phyloP scores from a whole-genome alignment of 371 early-diverging fungal genomes.

The Saksenaea oblongispora region DNA sequence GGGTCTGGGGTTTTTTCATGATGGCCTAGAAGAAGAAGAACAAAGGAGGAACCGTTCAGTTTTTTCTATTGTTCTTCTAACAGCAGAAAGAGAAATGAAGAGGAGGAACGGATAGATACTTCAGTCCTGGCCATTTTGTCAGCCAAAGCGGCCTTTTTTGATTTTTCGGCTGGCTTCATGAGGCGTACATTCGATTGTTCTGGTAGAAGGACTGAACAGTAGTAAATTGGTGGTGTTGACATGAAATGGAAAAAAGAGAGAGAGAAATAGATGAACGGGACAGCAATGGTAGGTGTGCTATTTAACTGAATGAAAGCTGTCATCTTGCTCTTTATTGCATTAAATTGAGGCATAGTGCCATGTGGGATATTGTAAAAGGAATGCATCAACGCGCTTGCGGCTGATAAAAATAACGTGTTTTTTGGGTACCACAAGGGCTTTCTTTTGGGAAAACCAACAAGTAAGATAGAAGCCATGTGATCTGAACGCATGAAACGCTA shows the following conservation, averaged over 20 bases:
- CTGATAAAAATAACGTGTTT: conserved; percentile 3
- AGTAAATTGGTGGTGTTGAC: background rate
- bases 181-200: conserved; percentile 2
- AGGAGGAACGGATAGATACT: background rate
- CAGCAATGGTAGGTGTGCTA: background rate
- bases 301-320: conserved; percentile 3
- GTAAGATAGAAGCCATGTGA: too few species aligned
- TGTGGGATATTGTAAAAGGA: conserved; percentile 2
- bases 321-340: conserved; percentile 3
- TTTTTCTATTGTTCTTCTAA: too few species aligned
- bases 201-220: background rate
- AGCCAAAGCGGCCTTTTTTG: conserved; percentile 1
- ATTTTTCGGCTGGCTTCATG: background rate
- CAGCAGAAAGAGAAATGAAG: too few species aligned
- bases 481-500: too few species aligned
- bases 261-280: background rate
- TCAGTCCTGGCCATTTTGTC: background rate
- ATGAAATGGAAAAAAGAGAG: background rate
- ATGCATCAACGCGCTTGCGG: conserved; percentile 3
- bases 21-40: background rate
- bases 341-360: conserved; percentile 1
- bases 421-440: too few species aligned
- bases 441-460: too few species aligned
- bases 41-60: background rate
- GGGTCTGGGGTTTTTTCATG: background rate